Conservation (phyloP, 2,329 filamentous ascomycete species). For the Fusarium virguliforme region DNA sequence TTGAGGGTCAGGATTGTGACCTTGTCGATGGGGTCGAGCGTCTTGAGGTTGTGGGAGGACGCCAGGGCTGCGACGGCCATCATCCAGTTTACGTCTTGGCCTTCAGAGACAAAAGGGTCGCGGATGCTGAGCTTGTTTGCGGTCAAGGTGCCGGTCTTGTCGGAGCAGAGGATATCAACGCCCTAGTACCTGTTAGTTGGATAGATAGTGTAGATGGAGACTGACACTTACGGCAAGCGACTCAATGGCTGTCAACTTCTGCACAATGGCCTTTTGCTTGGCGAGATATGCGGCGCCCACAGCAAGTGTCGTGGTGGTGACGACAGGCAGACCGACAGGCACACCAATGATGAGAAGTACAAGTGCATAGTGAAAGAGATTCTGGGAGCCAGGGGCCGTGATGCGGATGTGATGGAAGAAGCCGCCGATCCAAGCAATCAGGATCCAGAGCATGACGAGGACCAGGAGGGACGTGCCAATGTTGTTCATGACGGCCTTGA, state of each 20-base stretch:
- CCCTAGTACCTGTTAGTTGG: conserved; percentile 6
- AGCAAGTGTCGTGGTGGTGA: conserved; percentile 38
- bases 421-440: conserved; percentile 31
- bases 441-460: conserved; percentile 38
- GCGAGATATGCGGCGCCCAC: conserved; percentile 35
- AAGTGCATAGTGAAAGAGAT: conserved; percentile 34
- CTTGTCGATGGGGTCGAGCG: conserved; percentile 30
- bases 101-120: conserved; percentile 35
- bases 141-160: conserved; percentile 34
- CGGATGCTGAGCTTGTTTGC: conserved; percentile 35
- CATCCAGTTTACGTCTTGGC: conserved; percentile 40
- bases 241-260: conserved; percentile 27
- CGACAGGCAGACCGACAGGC: conserved; percentile 34
- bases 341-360: conserved; percentile 41
- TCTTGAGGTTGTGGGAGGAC: conserved; percentile 23
- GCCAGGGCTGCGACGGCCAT: conserved; percentile 39
- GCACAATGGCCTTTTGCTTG: conserved; percentile 35
- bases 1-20: conserved; percentile 40
- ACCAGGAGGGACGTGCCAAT: conserved; percentile 35
- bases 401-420: conserved; percentile 38
- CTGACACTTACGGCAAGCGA: conserved; percentile 21
- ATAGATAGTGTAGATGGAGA: not conserved
- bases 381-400: conserved; percentile 31
- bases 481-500: conserved; percentile 41
- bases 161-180: conserved; percentile 35